These are phyloP conservation scores for Porcisia hertigi DNA, from an alignment of 208 protist genomes.

Conservation along the genomic window DNA sequence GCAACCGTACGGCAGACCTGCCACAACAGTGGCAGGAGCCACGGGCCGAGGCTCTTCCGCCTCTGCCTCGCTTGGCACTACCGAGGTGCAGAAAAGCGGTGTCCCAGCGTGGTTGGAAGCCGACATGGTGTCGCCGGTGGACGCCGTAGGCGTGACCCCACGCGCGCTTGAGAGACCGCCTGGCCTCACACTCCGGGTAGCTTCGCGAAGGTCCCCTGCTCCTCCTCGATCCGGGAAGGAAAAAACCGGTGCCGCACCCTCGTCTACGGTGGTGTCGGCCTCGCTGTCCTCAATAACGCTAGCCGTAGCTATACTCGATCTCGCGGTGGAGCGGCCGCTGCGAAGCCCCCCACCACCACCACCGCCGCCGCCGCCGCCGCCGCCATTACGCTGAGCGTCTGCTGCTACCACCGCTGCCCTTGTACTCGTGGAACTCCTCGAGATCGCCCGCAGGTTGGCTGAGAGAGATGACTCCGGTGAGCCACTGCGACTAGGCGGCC, in stretches of 20 bases:
- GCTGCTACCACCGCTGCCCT: not conserved
- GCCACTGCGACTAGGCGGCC: conserved; percentile 2
- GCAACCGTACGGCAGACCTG: not conserved
- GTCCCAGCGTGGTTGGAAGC: not conserved
- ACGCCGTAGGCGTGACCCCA: not conserved
- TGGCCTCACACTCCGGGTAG: not conserved
- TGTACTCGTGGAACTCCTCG: not conserved
- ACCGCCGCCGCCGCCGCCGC: too few relatives aligned
- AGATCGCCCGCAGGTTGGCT: conserved; percentile 1
- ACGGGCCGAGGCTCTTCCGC: not conserved
- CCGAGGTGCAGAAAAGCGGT: not conserved
- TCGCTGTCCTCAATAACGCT: not conserved
- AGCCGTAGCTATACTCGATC: conserved; percentile 9
- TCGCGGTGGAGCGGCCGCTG: conserved; percentile 20
- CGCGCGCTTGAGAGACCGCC: not conserved
- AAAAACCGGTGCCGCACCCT: conserved; percentile 9
- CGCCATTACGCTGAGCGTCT: not conserved
- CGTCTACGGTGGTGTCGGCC: not conserved
- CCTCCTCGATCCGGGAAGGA: conserved; percentile 20
- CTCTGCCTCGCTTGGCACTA: not conserved
- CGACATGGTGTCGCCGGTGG: not conserved
- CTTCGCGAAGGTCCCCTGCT: not conserved
- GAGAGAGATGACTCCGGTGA: conserved; percentile 24
- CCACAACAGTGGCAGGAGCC: not conserved
- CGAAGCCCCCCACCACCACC: conserved; percentile 12